Conservation (phyloP, 1,284 basidiomycete species). For the Naganishia cerealis region DNA sequence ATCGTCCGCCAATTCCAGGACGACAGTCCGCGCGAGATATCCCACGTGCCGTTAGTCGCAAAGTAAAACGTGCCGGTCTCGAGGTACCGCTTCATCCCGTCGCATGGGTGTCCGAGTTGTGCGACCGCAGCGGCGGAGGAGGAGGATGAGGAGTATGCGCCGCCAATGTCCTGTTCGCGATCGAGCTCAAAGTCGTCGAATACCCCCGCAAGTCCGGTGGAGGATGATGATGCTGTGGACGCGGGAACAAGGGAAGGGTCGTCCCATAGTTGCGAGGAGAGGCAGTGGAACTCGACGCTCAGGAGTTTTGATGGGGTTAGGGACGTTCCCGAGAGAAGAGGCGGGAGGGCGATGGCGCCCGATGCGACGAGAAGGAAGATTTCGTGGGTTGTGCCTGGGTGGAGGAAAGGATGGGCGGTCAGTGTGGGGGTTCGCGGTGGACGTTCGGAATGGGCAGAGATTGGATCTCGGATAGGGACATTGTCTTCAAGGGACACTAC, state of each 20-base stretch:
- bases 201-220: not conserved
- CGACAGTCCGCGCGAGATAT: conserved; percentile 77
- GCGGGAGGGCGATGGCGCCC: conserved; percentile 41
- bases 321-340: conserved; percentile 44
- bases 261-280: conserved; percentile 55
- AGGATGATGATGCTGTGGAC: not conserved
- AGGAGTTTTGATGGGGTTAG: conserved; percentile 53
- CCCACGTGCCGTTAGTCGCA: conserved; percentile 76
- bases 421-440: conserved; percentile 48
- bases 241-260: conserved; percentile 38
- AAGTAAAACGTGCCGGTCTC: conserved; percentile 93
- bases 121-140: conserved; percentile 50
- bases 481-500: too few relatives aligned
- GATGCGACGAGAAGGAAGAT: conserved; percentile 52
- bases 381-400: conserved; percentile 48
- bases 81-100: conserved; percentile 84
- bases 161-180: conserved; percentile 46
- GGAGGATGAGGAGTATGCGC: too few relatives aligned
- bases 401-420: conserved; percentile 25
- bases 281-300: conserved; percentile 56
- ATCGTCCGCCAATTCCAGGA: conserved; percentile 63
- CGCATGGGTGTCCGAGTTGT: conserved; percentile 72
- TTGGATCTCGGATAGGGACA: too few relatives aligned
- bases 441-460: too few relatives aligned
- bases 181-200: conserved; percentile 23